Base-by-base conservation (phyloP, 1,284 basidiomycete species). In the Ceratobasidium sp. region DNA sequence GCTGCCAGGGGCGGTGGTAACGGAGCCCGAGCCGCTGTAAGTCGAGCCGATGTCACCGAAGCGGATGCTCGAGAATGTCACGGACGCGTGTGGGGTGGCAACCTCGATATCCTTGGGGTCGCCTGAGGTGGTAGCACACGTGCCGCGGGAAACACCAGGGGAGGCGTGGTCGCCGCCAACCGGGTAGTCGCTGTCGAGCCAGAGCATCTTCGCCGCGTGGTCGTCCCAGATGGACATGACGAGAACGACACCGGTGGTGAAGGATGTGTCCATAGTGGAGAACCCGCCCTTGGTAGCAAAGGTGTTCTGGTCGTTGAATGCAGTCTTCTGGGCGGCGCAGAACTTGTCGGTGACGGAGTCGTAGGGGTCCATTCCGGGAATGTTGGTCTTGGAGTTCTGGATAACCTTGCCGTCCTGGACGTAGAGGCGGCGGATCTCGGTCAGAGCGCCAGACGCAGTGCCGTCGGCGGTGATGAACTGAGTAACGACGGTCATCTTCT, bases 161-260 rank as follows among this genome's bases (percentile, higher is more conserved):
- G 76, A 22, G 50, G 29, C 44, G 56, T 33, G 48, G 44, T 17
- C 33, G 79, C 27, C 47, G 79, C 79, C 80, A 76, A 83, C 83
- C 60, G 88, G 88, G 83, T 89, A 88, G 83, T 79, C 82, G 78
- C 82, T 83, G 83, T 89, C 88, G 81, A 89, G 86, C 88, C 88
- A 89, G 80, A 88, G 84, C 88, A 89, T 89, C 79, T 86, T 81
- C 76, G 84, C 87, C 50, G 83, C 83, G 79, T 89, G 83, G 82
- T 89, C 89, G 78, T 89, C 88, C 88, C 88, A 89, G 77, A 89
- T 78, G 77, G 82, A 84, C 80, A 89, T 80, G 71, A 86, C 87
- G 45, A 90, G 82, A n/a, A 88, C 87, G 84, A 89, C 86, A 74
- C 88, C 88, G 56, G 79, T 77, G 27, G 79, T 79, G 79, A 88